phyloP scores from a whole-genome alignment of 176 grass and related monocot species.

The Carex kokanica region DNA sequence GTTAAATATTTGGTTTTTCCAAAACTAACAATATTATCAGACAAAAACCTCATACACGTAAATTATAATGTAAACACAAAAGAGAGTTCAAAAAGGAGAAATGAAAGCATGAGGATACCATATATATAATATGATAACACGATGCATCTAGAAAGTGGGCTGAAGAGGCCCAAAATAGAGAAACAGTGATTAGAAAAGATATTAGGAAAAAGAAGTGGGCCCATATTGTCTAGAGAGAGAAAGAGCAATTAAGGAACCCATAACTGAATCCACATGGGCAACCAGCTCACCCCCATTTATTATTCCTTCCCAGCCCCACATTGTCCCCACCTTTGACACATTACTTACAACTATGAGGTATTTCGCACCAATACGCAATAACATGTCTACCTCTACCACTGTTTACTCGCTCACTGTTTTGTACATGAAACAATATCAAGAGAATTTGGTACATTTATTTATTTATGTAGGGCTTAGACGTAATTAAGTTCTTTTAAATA shows the following conservation, averaged over 20 bases:
- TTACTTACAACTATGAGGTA: background rate
- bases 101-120: background rate
- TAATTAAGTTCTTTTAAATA: background rate
- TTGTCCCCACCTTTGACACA: background rate
- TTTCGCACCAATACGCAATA: background rate
- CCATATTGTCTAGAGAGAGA: background rate
- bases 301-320: background rate
- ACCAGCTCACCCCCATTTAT: slow-evolving; percentile 8
- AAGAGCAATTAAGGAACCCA: background rate
- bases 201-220: background rate
- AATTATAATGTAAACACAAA: background rate
- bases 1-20: background rate
- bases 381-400: background rate
- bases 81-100: background rate
- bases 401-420: background rate
- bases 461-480: background rate
- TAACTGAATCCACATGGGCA: slow-evolving; percentile 9
- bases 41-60: background rate
- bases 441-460: background rate
- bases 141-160: slow-evolving; percentile 2
- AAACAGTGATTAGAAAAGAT: background rate
- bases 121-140: background rate
- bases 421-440: background rate
- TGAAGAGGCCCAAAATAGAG: slow-evolving; percentile 8
- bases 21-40: background rate